Percentiles rank a stretch among this genome's conserved stretches.
phyloP scores from a whole-genome alignment of 2,329 filamentous ascomycete species.

The Colletotrichum trifolii region DNA sequence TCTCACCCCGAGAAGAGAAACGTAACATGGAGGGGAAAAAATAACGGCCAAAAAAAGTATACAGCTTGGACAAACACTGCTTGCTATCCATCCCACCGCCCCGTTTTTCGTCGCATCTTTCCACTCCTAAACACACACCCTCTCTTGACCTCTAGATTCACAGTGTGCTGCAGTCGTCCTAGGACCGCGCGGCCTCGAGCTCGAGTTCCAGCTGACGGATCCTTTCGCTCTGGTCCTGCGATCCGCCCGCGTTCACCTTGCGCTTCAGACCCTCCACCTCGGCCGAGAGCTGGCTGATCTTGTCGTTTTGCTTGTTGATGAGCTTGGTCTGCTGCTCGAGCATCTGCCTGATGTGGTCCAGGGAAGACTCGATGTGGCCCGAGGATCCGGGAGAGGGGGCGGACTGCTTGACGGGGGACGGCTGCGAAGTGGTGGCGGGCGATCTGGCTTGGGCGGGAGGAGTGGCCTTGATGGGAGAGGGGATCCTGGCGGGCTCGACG shows the following conservation, averaged over 20 bases:
- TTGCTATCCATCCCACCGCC: conserved; percentile 35
- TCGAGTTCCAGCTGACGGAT: conserved; percentile 76
- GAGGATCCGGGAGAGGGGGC: conserved; percentile 42
- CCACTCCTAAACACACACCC: not conserved
- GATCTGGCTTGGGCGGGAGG: conserved; percentile 45
- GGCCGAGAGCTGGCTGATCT: conserved; percentile 75
- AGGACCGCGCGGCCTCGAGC: conserved; percentile 72
- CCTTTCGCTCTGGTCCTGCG: conserved; percentile 73
- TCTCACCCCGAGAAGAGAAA: conserved; percentile 3
- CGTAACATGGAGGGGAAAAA: not conserved
- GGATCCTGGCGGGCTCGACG: conserved; percentile 55
- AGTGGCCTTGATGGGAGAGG: conserved; percentile 54
- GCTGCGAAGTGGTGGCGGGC: conserved; percentile 26
- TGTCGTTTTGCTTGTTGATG: conserved; percentile 80
- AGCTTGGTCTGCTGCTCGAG: conserved; percentile 82
- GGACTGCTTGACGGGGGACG: conserved; percentile 37
- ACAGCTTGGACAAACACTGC: conserved; percentile 35
- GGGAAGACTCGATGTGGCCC: conserved; percentile 67
- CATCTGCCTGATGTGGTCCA: conserved; percentile 81
- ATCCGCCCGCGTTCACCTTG: conserved; percentile 67
- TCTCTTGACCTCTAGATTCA: not conserved
- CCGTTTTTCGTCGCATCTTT: conserved; percentile 25
- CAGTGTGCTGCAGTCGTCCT: conserved; percentile 29
- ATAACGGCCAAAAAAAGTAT: conserved; percentile 27
- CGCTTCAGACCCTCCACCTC: conserved; percentile 87